phyloP scores from a whole-genome alignment of 441 rosid species.

The Gossypium davidsonii region DNA sequence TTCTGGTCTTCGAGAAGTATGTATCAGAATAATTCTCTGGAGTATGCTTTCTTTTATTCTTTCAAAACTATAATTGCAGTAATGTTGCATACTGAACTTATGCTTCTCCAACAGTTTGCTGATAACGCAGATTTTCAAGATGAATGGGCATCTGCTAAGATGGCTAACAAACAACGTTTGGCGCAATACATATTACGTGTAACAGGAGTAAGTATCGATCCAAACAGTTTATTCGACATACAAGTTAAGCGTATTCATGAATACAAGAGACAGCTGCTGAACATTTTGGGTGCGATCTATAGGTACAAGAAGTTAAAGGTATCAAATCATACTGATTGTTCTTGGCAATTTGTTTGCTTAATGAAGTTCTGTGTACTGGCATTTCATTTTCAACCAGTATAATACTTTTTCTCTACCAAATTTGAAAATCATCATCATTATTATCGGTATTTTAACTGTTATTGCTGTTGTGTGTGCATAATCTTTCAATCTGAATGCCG shows the following conservation, averaged over 20 bases:
- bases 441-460: background rate
- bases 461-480: background rate
- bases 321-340: slow-evolving; percentile 8
- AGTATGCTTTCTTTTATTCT: background rate
- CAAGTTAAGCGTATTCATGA: slow-evolving; percentile 99
- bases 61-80: background rate
- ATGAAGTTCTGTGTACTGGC: background rate
- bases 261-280: slow-evolving; percentile 93
- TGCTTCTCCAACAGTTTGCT: slow-evolving; percentile 59
- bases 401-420: background rate
- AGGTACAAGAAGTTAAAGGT: slow-evolving; percentile 94
- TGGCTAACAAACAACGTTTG: slow-evolving; percentile 81
- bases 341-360: background rate
- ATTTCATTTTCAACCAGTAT: background rate
- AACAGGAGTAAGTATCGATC: slow-evolving; percentile 75
- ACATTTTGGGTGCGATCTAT: slow-evolving; percentile 82
- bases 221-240: slow-evolving; percentile 85
- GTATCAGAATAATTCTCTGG: slow-evolving; percentile 13
- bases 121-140: slow-evolving; percentile 68
- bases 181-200: slow-evolving; percentile 65
- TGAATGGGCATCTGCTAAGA: slow-evolving; percentile 93
- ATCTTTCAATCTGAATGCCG: background rate
- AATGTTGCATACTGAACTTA: slow-evolving; percentile 18
- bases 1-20: slow-evolving; percentile 75
- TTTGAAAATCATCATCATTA: background rate